These are phyloP conservation scores for Elsinoe arachidis DNA, from an alignment of 2,329 filamentous ascomycete genomes.

Conservation along the genomic window DNA sequence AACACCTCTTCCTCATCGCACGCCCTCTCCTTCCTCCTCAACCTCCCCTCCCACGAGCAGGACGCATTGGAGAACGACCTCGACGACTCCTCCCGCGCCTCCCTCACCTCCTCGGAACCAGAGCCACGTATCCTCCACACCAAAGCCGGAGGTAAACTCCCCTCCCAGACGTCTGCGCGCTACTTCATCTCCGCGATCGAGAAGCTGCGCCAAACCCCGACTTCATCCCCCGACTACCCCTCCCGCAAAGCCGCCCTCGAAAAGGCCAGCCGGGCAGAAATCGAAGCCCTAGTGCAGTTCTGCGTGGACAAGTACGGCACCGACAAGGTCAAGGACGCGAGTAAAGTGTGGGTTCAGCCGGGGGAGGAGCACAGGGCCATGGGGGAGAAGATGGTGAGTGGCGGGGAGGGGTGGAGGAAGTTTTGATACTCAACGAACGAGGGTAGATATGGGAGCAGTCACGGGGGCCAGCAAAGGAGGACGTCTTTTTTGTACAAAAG, in stretches of 20 bases:
- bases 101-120: neutral
- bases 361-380: constrained; percentile 34
- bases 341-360: constrained; percentile 34
- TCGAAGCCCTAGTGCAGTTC: constrained; percentile 35
- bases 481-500: constrained; percentile 6
- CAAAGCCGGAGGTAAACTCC: constrained; percentile 13
- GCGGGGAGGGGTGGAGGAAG: constrained; percentile 36
- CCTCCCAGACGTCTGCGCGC: constrained; percentile 18
- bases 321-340: constrained; percentile 36
- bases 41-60: constrained; percentile 28
- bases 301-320: constrained; percentile 40
- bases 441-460: neutral
- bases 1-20: constrained; percentile 14
- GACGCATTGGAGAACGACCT: constrained; percentile 12
- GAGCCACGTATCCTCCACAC: neutral
- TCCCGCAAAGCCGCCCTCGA: constrained; percentile 28
- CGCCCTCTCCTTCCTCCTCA: constrained; percentile 18
- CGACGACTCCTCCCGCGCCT: neutral
- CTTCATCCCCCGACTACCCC: constrained; percentile 15
- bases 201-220: constrained; percentile 24
- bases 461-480: neutral
- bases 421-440: constrained; percentile 29
- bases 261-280: constrained; percentile 31
- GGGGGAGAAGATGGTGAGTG: constrained; percentile 36
- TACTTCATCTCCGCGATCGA: constrained; percentile 32